Evolutionary conservation across 1,139 yeast genomes (phyloP).

Genomic region (Suhomyces yuchorum): DNA sequence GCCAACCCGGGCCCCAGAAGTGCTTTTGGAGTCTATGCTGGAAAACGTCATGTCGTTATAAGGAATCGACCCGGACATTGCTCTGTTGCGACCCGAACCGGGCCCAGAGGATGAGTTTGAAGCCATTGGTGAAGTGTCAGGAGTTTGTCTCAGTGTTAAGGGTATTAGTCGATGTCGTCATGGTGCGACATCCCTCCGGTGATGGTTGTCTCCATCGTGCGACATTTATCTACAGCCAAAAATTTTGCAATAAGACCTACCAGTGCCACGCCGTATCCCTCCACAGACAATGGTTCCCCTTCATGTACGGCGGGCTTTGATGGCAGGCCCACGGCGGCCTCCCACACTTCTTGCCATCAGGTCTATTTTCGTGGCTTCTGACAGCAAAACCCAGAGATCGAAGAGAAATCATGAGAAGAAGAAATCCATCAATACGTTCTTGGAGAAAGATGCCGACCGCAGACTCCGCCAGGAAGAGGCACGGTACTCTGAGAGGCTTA

Average conservation of each 20-base stretch:
- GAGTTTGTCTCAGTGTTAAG: not conserved
- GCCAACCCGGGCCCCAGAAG: conserved; percentile 16
- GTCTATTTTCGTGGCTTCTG: conserved; percentile 18
- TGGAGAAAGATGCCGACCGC: conserved; percentile 23
- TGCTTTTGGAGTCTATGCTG: conserved; percentile 29
- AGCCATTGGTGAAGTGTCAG: conserved; percentile 9
- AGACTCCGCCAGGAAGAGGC: conserved; percentile 22
- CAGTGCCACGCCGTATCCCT: not conserved
- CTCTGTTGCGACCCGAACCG: conserved; percentile 19
- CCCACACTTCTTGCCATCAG: conserved; percentile 1
- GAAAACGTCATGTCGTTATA: conserved; percentile 26
- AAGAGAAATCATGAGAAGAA: conserved; percentile 4
- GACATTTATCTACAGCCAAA: not conserved
- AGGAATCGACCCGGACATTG: conserved; percentile 20
- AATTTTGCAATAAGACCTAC: not conserved
- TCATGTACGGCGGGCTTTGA: not conserved
- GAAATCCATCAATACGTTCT: conserved; percentile 20
- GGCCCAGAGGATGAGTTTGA: conserved; percentile 23
- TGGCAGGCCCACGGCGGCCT: not conserved
- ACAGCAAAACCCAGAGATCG: conserved; percentile 3
- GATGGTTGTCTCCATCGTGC: not conserved
- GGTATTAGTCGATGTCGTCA: not conserved
- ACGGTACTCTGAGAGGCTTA: conserved; percentile 25
- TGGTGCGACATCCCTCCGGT: not conserved
- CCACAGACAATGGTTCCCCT: not conserved